A percentile compares a stretch with the other conserved stretches of the same genome.
phyloP scores from a whole-genome alignment of 805 yeast species.

The Lipomyces starkeyi region DNA sequence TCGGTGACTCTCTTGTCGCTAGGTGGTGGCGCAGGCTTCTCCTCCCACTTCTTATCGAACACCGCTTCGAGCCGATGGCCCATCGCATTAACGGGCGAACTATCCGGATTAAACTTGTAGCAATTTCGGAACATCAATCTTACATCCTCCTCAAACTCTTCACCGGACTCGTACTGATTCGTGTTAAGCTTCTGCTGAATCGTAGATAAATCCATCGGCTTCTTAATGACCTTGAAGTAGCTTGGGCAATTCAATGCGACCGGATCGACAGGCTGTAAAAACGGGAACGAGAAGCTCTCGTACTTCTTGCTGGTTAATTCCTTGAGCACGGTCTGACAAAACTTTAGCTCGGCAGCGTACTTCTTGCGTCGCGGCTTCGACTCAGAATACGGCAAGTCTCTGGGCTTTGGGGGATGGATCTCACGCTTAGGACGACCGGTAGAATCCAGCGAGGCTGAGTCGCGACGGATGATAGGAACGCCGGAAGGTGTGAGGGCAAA shows the following conservation, averaged over 20 bases:
- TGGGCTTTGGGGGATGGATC: constrained; percentile 94
- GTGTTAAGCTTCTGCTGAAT: constrained; percentile 78
- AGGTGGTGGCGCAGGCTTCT: constrained; percentile 66
- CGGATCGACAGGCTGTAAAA: constrained; percentile 92
- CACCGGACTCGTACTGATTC: constrained; percentile 87
- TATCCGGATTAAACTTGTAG: constrained; percentile 91
- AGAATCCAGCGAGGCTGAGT: constrained; percentile 54
- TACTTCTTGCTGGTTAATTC: constrained; percentile 85
- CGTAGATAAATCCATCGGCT: constrained; percentile 95
- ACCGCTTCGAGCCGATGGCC: constrained; percentile 89
- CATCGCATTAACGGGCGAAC: constrained; percentile 95
- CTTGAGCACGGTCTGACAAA: constrained; percentile 78
- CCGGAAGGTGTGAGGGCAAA: constrained; percentile 53
- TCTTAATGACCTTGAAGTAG: constrained; percentile 81
- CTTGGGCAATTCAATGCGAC: constrained; percentile 92
- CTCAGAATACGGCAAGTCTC: constrained; percentile 85
- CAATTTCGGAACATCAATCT: constrained; percentile 86
- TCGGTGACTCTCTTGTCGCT: constrained; percentile 56
- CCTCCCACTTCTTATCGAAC: constrained; percentile 87
- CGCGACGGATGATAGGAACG: constrained; percentile 72
- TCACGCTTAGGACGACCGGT: constrained; percentile 87
- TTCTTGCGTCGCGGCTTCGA: constrained; percentile 90
- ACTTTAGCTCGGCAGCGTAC: constrained; percentile 85
- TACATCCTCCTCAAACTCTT: constrained; percentile 83
- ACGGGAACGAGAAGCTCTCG: constrained; percentile 85